Evolutionary conservation across 2,329 filamentous ascomycete genomes (phyloP).

Genomic region (Fusarium sp.): DNA sequence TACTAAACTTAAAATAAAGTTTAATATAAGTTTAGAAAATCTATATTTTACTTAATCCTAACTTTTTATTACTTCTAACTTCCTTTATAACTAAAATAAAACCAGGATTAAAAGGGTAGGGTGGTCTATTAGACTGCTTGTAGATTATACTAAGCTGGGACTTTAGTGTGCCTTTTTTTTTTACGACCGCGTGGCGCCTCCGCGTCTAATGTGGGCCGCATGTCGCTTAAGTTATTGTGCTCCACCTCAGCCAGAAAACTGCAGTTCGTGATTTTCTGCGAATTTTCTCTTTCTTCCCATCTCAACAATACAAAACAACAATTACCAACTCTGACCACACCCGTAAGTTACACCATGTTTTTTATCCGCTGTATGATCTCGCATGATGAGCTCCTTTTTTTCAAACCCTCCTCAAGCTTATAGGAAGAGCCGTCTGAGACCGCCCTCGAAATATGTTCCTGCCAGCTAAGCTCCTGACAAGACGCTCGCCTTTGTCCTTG

Average conservation of each 20-base stretch:
- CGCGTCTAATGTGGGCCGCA: slow-evolving; percentile 28
- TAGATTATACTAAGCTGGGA: no score
- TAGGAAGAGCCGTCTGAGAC: slow-evolving; percentile 67
- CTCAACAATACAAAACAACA: slow-evolving; percentile 15
- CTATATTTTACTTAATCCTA: no score
- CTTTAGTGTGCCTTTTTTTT: no score
- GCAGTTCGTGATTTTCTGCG: slow-evolving; percentile 36
- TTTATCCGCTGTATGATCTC: slow-evolving; percentile 40
- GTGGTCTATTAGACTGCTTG: no score
- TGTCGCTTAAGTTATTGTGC: slow-evolving; percentile 33
- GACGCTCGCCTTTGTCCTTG: slow-evolving; percentile 36
- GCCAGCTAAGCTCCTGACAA: slow-evolving; percentile 44
- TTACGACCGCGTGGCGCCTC: slow-evolving; percentile 16
- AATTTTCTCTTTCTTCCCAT: slow-evolving; percentile 38
- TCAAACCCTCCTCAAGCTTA: slow-evolving; percentile 56
- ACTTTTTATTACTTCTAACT: no score
- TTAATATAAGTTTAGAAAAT: no score
- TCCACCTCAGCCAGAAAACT: slow-evolving; percentile 40
- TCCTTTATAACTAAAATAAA: no score
- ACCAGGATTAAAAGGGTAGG: no score
- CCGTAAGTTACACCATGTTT: slow-evolving; percentile 24
- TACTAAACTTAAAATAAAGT: no score
- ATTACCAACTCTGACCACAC: not conserved
- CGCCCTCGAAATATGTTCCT: slow-evolving; percentile 48
- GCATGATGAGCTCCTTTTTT: slow-evolving; percentile 61